Evolutionary conservation across 1,284 basidiomycete genomes (phyloP), one percentile per base, ranked within the genome.

Genomic region (Trichosporon coremiiforme): DNA sequence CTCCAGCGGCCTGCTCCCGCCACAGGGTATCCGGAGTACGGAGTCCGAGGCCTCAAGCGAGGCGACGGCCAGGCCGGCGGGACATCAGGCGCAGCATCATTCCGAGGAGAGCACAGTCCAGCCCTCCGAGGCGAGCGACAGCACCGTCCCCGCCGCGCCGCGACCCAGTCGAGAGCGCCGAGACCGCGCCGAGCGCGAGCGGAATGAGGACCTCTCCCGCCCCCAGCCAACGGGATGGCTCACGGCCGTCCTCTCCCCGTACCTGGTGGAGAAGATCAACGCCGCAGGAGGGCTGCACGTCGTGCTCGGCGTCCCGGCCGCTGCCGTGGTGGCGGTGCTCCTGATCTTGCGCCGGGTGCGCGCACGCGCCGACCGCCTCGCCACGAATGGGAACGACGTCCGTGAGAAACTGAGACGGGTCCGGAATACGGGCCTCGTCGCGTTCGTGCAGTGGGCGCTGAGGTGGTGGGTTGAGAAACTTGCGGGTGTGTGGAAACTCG

Each of bases 401-500:
- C 64, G 70, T 41, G 72, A 71, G 29, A 64, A 70, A 4, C 70
- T 74, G 17, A 50, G 68, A 45, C 68, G 68, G 7, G 73, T 67
- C 4, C 65, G 73, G 60, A 50, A 67, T 65, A 65, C 63, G 55
- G 65, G 65, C 55, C 64, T 69, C 45, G 64, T 66, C 50, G 68
- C 53, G 25, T 80, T 78, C 79, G 8, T 79, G 5, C 60, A 53
- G 38, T 78, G 69, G 67, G 79, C 72, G 70, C 10, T 82, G n/a
- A 64, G 71, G 25, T 81, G 79, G 79, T 82, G 80, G 80, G 41
- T 74, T 4, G 68, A 70, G 22, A 82, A 82, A 73, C 69, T 81
- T 31, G 67, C 64, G 4, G 81, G 81, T 12, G 76, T 82, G 2
- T 82, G 79, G 81, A 76, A 75, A 57, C 71, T 82, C 68, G 81